phyloP scores from a whole-genome alignment of 2,329 filamentous ascomycete species.

The Diaporthe ampelina region DNA sequence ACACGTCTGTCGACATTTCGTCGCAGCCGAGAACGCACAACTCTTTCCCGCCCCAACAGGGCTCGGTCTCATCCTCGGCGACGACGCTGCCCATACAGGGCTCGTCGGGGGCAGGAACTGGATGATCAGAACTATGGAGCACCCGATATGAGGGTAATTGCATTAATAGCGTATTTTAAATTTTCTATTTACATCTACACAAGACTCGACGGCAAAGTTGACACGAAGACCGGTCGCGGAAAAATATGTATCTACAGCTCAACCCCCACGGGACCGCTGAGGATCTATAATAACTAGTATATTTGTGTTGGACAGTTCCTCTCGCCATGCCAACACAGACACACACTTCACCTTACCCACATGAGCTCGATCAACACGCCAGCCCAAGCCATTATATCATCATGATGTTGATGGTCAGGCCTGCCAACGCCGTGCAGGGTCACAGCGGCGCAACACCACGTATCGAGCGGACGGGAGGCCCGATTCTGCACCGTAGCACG shows the following conservation, averaged over 20 bases:
- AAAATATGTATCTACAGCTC: constrained; percentile 4
- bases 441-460: neutral
- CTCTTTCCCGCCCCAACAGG: constrained; percentile 12
- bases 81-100: constrained; percentile 15
- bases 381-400: neutral
- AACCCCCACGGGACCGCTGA: neutral
- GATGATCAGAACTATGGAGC: neutral
- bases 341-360: neutral
- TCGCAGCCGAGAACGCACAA: constrained; percentile 5
- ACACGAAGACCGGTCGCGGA: neutral
- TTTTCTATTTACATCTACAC: neutral
- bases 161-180: neutral
- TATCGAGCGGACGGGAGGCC: neutral
- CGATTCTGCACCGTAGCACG: neutral
- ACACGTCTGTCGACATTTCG: constrained; percentile 24
- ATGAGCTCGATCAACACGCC: neutral
- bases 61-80: constrained; percentile 10
- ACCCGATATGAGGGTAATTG: neutral
- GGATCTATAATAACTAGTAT: constrained; percentile 5
- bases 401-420: neutral
- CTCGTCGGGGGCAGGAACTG: neutral
- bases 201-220: neutral
- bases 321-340: neutral
- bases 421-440: neutral
- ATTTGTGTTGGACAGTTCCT: neutral